These are phyloP conservation scores for Microcos paniculata DNA, from an alignment of 345 rosid species.

Conservation along the genomic window DNA sequence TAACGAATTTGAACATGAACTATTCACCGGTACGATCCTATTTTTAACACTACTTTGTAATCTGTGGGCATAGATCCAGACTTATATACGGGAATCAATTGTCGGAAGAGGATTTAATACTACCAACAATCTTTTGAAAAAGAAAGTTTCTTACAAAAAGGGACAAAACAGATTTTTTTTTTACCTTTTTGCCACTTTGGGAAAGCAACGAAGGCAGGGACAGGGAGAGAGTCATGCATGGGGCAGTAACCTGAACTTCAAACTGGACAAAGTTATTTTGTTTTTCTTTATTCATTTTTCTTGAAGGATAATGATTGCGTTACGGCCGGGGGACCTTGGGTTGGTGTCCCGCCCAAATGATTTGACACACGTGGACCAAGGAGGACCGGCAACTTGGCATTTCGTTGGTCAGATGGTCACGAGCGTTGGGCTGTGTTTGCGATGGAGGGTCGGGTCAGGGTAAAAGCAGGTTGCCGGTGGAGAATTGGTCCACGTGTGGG, in stretches of 20 bases:
- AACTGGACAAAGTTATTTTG: background rate
- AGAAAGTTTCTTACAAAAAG: background rate
- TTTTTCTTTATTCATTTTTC: background rate
- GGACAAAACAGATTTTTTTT: background rate
- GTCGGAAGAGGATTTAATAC: background rate
- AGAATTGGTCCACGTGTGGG: slow-evolving; percentile 36
- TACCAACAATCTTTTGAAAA: background rate
- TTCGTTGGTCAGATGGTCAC: slow-evolving; percentile 19
- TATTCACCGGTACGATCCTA: no score
- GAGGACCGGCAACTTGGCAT: slow-evolving; percentile 26
- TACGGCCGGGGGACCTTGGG: background rate
- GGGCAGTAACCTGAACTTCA: background rate
- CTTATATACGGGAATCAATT: background rate
- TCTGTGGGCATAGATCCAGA: no score
- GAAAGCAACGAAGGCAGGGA: background rate
- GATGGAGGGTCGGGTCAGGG: background rate
- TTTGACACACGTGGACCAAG: slow-evolving; percentile 31
- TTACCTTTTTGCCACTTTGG: slow-evolving; percentile 10
- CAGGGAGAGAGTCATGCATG: background rate
- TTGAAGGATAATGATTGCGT: slow-evolving; percentile 16
- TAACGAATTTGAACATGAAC: no score
- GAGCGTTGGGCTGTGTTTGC: slow-evolving; percentile 9
- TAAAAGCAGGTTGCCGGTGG: slow-evolving; percentile 28
- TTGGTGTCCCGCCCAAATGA: slow-evolving; percentile 7
- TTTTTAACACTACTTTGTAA: no score